A percentile compares a stretch with the other conserved stretches of the same genome.
phyloP scores from a whole-genome alignment of 345 rosid genomes.

The Hypericum perforatum region DNA sequence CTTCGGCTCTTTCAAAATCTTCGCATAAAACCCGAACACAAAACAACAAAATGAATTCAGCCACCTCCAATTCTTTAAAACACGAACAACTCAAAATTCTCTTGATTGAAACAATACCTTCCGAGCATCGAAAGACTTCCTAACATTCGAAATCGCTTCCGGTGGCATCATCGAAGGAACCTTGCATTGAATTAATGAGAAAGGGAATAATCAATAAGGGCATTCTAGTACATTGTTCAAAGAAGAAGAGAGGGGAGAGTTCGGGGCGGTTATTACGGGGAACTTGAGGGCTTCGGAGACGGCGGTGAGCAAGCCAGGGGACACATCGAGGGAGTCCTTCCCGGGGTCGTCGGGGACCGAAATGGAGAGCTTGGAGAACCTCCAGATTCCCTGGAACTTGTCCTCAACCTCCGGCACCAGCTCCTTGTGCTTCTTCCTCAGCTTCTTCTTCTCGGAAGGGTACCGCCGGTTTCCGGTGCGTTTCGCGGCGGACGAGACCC shows the following conservation, averaged over 20 bases:
- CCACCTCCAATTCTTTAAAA: too few species aligned
- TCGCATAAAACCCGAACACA: too few species aligned
- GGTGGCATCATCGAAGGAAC: constrained; percentile 83
- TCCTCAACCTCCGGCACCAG: constrained; percentile 33
- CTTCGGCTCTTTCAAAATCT: constrained; percentile 74
- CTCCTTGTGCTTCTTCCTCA: constrained; percentile 48
- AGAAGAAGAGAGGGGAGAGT: neutral
- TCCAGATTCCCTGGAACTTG: constrained; percentile 85
- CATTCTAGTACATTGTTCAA: too few species aligned
- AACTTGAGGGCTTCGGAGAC: constrained; percentile 74
- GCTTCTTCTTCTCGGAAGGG: constrained; percentile 92
- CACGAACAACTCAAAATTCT: too few species aligned
- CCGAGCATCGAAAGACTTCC: constrained; percentile 94
- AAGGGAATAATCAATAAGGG: neutral
- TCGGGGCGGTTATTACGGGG: constrained; percentile 35
- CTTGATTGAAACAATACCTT: too few species aligned
- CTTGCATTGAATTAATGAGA: constrained; percentile 27
- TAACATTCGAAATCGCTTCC: constrained; percentile 69
- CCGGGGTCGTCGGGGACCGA: constrained; percentile 74
- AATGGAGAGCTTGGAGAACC: constrained; percentile 70
- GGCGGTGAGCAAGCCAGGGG: constrained; percentile 59
- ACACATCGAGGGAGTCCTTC: constrained; percentile 56
- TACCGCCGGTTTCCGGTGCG: constrained; percentile 82
- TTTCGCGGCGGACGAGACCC: constrained; percentile 38
- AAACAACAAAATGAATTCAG: too few species aligned